phyloP scores from a whole-genome alignment of 2,329 filamentous ascomycete genomes.

The Cadophora luteo-olivacea region DNA sequence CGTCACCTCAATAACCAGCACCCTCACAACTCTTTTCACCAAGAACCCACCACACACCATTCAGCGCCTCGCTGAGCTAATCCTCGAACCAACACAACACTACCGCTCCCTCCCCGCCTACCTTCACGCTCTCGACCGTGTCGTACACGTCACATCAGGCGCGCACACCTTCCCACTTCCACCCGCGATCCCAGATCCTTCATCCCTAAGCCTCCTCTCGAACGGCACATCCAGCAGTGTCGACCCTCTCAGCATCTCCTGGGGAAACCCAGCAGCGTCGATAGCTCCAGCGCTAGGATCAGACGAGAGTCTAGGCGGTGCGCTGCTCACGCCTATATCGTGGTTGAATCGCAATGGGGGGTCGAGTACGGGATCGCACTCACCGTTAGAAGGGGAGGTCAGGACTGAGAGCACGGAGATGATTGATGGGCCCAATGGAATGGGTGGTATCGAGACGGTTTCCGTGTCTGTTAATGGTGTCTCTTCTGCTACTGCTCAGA shows the following conservation, averaged over 20 bases:
- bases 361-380: conserved; percentile 43
- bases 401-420: conserved; percentile 80
- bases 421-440: conserved; percentile 80
- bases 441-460: conserved; percentile 81
- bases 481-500: conserved; percentile 52
- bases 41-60: conserved; percentile 87
- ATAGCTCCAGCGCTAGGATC: conserved; percentile 61
- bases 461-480: conserved; percentile 77
- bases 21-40: conserved; percentile 71
- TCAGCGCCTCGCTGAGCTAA: conserved; percentile 87
- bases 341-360: conserved; percentile 67
- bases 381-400: conserved; percentile 63
- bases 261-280: conserved; percentile 54
- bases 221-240: conserved; percentile 61
- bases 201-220: conserved; percentile 57
- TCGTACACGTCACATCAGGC: conserved; percentile 87
- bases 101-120: conserved; percentile 85
- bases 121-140: conserved; percentile 87
- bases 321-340: conserved; percentile 89
- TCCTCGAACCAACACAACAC: conserved; percentile 76
- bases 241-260: conserved; percentile 51
- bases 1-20: conserved; percentile 63
- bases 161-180: conserved; percentile 84
- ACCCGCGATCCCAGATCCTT: conserved; percentile 64
- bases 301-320: conserved; percentile 89